A percentile compares a stretch with the other conserved stretches of the same genome.
These are phyloP conservation scores for Aspergillus nidulans DNA, from an alignment of 495 filamentous ascomycete genomes.

Conservation along the genomic window DNA sequence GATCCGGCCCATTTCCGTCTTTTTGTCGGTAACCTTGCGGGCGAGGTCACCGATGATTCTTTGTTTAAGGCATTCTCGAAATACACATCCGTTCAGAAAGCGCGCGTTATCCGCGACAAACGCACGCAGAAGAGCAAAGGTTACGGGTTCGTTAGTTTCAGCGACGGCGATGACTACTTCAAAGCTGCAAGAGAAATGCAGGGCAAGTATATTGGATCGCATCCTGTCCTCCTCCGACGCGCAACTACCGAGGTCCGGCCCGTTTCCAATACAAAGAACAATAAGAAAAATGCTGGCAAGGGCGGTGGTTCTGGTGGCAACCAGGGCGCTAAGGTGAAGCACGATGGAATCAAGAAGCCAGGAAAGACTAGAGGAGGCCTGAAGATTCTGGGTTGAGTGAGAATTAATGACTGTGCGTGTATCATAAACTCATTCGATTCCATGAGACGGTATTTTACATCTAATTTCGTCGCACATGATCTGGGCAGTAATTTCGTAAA, in stretches of 20 bases:
- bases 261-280: constrained; percentile 43
- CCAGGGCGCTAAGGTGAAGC: constrained; percentile 39
- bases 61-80: constrained; percentile 87
- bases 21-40: constrained; percentile 96
- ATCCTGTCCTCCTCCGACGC: constrained; percentile 80
- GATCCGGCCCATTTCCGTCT: constrained; percentile 91
- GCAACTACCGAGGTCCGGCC: constrained; percentile 88
- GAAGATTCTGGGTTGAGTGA: constrained; percentile 67
- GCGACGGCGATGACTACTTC: constrained; percentile 93
- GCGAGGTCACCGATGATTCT: constrained; percentile 95
- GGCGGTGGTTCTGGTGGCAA: constrained; percentile 31
- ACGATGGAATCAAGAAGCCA: constrained; percentile 72
- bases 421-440: neutral
- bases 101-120: constrained; percentile 94
- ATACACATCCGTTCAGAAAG: constrained; percentile 85
- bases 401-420: neutral
- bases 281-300: constrained; percentile 43
- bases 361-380: constrained; percentile 76
- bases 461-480: neutral
- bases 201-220: constrained; percentile 97
- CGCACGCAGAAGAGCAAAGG: constrained; percentile 91
- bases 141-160: constrained; percentile 94
- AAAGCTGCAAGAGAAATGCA: constrained; percentile 95
- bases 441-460: neutral
- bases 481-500: neutral